Conservation (phyloP, 1,139 yeast species). For the Geotrichum australiense region DNA sequence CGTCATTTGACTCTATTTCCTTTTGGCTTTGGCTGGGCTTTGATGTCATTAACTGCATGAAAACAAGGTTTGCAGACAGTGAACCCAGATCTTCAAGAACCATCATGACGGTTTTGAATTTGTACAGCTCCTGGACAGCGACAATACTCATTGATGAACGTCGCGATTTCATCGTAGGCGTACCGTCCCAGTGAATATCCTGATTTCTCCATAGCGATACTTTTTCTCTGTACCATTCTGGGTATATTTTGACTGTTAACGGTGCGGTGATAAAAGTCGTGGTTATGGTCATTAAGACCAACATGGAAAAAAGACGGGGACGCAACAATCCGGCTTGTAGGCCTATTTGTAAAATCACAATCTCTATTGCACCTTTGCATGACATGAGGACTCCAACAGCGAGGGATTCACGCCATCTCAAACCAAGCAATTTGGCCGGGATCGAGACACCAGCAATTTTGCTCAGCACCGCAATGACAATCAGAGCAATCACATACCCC, state of each 20-base stretch:
- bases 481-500: constrained; percentile 67
- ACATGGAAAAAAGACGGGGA: constrained; percentile 64
- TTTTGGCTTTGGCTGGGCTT: constrained; percentile 15
- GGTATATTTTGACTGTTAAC: constrained; percentile 38
- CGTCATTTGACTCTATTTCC: constrained; percentile 21
- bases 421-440: constrained; percentile 53
- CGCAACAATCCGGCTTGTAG: constrained; percentile 59
- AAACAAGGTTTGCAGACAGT: constrained; percentile 28
- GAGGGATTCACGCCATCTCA: constrained; percentile 63
- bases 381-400: constrained; percentile 77
- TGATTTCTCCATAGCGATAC: constrained; percentile 39
- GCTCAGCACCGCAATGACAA: constrained; percentile 58
- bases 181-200: constrained; percentile 7
- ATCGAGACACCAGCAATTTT: constrained; percentile 59
- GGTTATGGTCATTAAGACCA: constrained; percentile 69
- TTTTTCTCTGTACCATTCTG: constrained; percentile 9
- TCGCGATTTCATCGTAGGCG: constrained; percentile 8
- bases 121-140: constrained; percentile 8
- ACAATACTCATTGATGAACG: constrained; percentile 14
- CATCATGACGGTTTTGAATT: constrained; percentile 17
- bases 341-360: constrained; percentile 69
- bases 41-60: constrained; percentile 28
- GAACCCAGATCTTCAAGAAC: constrained; percentile 25
- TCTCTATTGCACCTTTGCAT: constrained; percentile 66
- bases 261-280: constrained; percentile 74